Conservation (phyloP, 2,329 filamentous ascomycete genomes). For the Fusarium guadeloupense region DNA sequence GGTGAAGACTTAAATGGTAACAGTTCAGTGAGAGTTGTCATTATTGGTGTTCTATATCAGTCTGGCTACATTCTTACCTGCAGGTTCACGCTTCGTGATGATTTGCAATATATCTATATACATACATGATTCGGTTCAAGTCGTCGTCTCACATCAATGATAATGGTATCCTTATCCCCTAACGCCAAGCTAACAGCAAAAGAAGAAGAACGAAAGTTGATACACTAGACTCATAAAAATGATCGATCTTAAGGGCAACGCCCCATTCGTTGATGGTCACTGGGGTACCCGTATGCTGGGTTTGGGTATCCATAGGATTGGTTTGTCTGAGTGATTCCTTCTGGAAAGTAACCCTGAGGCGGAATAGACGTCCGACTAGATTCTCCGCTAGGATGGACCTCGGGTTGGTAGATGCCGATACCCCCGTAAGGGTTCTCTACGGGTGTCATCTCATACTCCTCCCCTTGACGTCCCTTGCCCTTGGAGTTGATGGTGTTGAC, state of each 20-base stretch:
- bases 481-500: slow-evolving; percentile 16
- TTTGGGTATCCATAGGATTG: slow-evolving; percentile 1
- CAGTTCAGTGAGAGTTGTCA: neutral
- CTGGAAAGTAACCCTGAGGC: slow-evolving; percentile 14
- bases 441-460: slow-evolving; percentile 61
- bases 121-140: neutral
- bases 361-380: neutral
- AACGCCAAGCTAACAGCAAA: slow-evolving; percentile 24
- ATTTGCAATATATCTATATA: neutral
- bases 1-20: neutral
- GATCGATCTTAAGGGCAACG: neutral
- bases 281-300: slow-evolving; percentile 1
- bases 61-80: neutral
- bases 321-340: slow-evolving; percentile 1
- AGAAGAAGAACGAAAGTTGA: neutral
- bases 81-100: neutral
- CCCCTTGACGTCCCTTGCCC: slow-evolving; percentile 44
- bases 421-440: slow-evolving; percentile 51
- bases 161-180: slow-evolving; percentile 22
- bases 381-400: slow-evolving; percentile 1
- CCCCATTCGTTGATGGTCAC: slow-evolving; percentile 10
- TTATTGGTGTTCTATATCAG: neutral
- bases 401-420: slow-evolving; percentile 16
- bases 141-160: slow-evolving; percentile 11
- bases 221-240: neutral